phyloP scores from a whole-genome alignment of 2,329 filamentous ascomycete species.

The Myriosclerotinia scirpicola region DNA sequence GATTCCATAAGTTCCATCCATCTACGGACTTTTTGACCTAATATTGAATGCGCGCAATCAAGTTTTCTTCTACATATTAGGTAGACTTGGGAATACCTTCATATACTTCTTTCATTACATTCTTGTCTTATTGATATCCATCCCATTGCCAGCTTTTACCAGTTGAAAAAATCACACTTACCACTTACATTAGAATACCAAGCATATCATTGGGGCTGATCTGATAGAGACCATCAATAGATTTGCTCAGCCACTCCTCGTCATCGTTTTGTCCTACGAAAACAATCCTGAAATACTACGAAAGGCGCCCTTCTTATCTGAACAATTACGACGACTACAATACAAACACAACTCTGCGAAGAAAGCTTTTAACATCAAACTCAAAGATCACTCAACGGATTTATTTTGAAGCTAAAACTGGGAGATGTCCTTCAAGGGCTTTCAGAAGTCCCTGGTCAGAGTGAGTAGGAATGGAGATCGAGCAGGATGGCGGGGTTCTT shows the following conservation, averaged over 20 bases:
- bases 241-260: slow-evolving; percentile 37
- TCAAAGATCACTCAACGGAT: not conserved
- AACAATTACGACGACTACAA: slow-evolving; percentile 6
- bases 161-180: slow-evolving; percentile 1
- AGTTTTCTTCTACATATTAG: slow-evolving; percentile 1
- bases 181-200: slow-evolving; percentile 8
- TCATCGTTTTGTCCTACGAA: slow-evolving; percentile 31
- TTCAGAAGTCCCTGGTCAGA: slow-evolving; percentile 84
- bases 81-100: slow-evolving; percentile 14
- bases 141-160: not conserved
- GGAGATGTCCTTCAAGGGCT: slow-evolving; percentile 93
- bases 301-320: slow-evolving; percentile 12
- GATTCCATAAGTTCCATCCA: slow-evolving; percentile 15
- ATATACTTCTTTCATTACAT: not conserved
- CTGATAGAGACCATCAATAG: slow-evolving; percentile 8
- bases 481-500: slow-evolving; percentile 32
- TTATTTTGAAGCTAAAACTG: slow-evolving; percentile 18
- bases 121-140: not conserved
- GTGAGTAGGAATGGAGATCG: slow-evolving; percentile 52
- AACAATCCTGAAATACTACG: slow-evolving; percentile 18
- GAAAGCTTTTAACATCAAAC: not conserved
- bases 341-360: not conserved
- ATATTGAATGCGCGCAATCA: slow-evolving; percentile 12
- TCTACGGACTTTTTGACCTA: not conserved
- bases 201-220: slow-evolving; percentile 20